Percentiles rank a stretch among this genome's conserved stretches.
Conservation (phyloP, 1,139 yeast genomes). For the Maudiozyma humilis region DNA sequence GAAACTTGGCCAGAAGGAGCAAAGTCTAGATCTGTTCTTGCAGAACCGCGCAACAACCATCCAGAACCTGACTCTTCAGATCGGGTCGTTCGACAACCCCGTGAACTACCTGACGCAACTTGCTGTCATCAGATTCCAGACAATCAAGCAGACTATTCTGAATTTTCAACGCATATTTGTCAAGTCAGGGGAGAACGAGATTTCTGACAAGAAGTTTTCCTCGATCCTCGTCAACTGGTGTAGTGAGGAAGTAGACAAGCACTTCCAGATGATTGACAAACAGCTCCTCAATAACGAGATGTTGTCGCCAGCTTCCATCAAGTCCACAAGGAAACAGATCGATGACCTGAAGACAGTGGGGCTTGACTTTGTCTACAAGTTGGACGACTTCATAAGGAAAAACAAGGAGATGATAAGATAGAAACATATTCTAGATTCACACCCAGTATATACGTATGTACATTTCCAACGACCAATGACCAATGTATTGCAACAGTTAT, state of each 20-base stretch:
- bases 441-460: too few species aligned
- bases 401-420: constrained; percentile 14
- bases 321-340: constrained; percentile 53
- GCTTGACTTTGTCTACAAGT: constrained; percentile 49
- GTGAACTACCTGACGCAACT: constrained; percentile 49
- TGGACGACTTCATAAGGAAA: constrained; percentile 29
- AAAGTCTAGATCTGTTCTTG: constrained; percentile 43
- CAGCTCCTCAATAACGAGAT: constrained; percentile 61
- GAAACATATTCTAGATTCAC: too few species aligned
- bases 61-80: constrained; percentile 38
- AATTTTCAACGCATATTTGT: constrained; percentile 40
- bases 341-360: constrained; percentile 58
- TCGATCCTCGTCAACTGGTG: constrained; percentile 57
- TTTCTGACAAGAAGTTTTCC: constrained; percentile 32
- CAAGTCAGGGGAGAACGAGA: constrained; percentile 15
- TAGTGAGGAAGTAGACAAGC: constrained; percentile 53
- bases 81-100: constrained; percentile 49
- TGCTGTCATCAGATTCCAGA: constrained; percentile 52
- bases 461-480: too few species aligned
- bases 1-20: constrained; percentile 37
- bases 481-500: too few species aligned
- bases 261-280: constrained; percentile 52
- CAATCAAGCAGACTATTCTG: constrained; percentile 42
- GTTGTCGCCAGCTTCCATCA: constrained; percentile 39
- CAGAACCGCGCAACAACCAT: constrained; percentile 41